A percentile compares a stretch with the other conserved stretches of the same genome.
phyloP scores from a whole-genome alignment of 768 basidiomycete genomes.

The Suillus lakei region DNA sequence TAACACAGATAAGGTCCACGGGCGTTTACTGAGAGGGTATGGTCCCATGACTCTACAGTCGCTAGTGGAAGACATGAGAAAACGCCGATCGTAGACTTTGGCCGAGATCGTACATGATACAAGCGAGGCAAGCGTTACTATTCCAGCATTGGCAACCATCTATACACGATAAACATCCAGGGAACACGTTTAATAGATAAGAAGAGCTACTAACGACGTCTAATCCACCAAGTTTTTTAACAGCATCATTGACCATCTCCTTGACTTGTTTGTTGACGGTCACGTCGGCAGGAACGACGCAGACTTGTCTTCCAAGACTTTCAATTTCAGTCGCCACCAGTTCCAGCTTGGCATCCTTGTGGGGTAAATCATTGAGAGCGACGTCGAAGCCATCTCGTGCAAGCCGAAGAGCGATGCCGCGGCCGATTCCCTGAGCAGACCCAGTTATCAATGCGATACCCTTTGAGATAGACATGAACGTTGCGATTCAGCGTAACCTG shows the following conservation, averaged over 20 bases:
- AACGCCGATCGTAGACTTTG: background rate
- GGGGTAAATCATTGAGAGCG: conserved; percentile 9
- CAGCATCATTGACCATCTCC: conserved; percentile 17
- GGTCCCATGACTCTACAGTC: conserved; percentile 44
- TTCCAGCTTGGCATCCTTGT: conserved; percentile 13
- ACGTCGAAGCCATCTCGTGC: conserved; percentile 32
- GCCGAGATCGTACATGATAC: conserved; percentile 12
- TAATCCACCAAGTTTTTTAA: conserved; percentile 14
- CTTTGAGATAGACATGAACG: background rate
- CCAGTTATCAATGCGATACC: conserved; percentile 28
- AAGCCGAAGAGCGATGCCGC: conserved; percentile 29
- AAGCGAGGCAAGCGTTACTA: conserved; percentile 7
- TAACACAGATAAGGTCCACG: conserved; percentile 66
- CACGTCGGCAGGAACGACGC: conserved; percentile 11
- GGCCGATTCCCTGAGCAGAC: conserved; percentile 27
- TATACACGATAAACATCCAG: background rate
- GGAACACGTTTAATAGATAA: background rate
- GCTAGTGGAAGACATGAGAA: conserved; percentile 25
- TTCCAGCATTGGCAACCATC: conserved; percentile 35
- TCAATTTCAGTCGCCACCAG: conserved; percentile 6
- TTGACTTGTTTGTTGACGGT: conserved; percentile 12
- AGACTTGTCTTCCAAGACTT: background rate
- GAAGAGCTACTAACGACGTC: conserved; percentile 17
- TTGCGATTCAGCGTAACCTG: background rate
- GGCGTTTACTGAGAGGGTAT: conserved; percentile 52